These are phyloP conservation scores for Megacollybia marginata DNA, from an alignment of 768 basidiomycete genomes.

Conservation along the genomic window DNA sequence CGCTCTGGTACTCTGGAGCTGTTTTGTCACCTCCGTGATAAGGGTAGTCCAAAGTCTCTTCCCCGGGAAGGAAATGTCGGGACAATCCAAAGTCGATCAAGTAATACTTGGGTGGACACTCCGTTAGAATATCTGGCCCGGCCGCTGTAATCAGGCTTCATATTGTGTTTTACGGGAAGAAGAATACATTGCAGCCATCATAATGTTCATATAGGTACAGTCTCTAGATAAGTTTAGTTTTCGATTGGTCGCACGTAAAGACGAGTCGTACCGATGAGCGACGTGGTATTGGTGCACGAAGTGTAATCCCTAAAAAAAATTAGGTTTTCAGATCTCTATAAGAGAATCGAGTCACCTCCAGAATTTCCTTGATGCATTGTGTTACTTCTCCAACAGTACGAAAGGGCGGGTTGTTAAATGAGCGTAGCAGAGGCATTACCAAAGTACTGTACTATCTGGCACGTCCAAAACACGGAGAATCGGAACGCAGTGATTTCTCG, in stretches of 20 bases:
- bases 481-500: conserved; percentile 8
- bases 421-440: conserved; percentile 11
- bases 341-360: conserved; percentile 7
- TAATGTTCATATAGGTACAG: conserved; percentile 21
- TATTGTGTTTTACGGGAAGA: conserved; percentile 9
- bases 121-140: conserved; percentile 12
- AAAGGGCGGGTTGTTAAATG: conserved; percentile 7
- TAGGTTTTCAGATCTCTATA: not conserved
- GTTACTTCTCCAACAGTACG: conserved; percentile 14
- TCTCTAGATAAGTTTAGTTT: conserved; percentile 11
- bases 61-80: conserved; percentile 14
- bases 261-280: conserved; percentile 19
- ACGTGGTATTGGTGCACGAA: conserved; percentile 25
- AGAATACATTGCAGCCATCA: conserved; percentile 24
- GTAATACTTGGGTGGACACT: conserved; percentile 24
- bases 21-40: conserved; percentile 34
- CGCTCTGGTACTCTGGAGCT: conserved; percentile 29
- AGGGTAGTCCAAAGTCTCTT: conserved; percentile 14
- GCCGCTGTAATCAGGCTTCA: conserved; percentile 14
- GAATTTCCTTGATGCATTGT: conserved; percentile 12
- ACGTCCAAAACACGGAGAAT: conserved; percentile 4
- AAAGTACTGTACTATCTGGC: conserved; percentile 4
- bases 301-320: conserved; percentile 17
- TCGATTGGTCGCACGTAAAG: not conserved
- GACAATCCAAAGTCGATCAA: conserved; percentile 33